A percentile compares a stretch with the other conserved stretches of the same genome.
These are phyloP conservation scores for Phytomonas sp. DNA, from an alignment of 208 protist species.

Conservation along the genomic window DNA sequence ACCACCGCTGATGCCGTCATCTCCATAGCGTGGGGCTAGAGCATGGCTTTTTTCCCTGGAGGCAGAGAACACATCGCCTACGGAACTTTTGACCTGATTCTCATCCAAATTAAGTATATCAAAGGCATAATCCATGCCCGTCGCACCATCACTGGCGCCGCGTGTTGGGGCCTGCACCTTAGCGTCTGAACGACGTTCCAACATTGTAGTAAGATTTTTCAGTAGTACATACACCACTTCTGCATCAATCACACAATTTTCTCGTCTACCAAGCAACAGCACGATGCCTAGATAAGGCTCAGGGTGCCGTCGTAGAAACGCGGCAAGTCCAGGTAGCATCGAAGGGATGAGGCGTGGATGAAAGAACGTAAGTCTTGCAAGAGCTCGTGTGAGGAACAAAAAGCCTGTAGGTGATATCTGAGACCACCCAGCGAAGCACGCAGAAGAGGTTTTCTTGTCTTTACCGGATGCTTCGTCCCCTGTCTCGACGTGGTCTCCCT, in stretches of 20 bases:
- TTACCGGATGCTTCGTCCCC: neutral
- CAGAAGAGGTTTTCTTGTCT: neutral
- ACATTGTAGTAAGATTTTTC: conserved; percentile 28
- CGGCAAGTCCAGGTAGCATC: conserved; percentile 30
- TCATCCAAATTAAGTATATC: neutral
- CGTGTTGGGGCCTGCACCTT: neutral
- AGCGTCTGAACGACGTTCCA: conserved; percentile 23
- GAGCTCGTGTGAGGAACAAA: conserved; percentile 57
- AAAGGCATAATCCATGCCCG: neutral
- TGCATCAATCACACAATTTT: conserved; percentile 26
- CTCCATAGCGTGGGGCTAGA: neutral
- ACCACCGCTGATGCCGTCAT: neutral
- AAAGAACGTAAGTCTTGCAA: conserved; percentile 50
- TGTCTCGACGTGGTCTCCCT: neutral
- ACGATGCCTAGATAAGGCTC: conserved; percentile 40
- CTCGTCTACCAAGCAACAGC: conserved; percentile 39
- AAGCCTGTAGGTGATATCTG: conserved; percentile 25
- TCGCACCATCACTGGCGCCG: neutral
- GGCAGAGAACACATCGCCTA: neutral
- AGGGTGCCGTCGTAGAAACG: conserved; percentile 33
- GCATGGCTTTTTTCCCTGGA: neutral
- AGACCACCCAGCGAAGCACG: conserved; percentile 2
- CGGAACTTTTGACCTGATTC: neutral
- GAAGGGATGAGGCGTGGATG: conserved; percentile 20
- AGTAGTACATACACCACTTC: conserved; percentile 33